Evolutionary conservation across 176 grass and related monocot species (phyloP), one percentile per base, ranked within the genome.

Genomic region (Bolboschoenus planiculmis): DNA sequence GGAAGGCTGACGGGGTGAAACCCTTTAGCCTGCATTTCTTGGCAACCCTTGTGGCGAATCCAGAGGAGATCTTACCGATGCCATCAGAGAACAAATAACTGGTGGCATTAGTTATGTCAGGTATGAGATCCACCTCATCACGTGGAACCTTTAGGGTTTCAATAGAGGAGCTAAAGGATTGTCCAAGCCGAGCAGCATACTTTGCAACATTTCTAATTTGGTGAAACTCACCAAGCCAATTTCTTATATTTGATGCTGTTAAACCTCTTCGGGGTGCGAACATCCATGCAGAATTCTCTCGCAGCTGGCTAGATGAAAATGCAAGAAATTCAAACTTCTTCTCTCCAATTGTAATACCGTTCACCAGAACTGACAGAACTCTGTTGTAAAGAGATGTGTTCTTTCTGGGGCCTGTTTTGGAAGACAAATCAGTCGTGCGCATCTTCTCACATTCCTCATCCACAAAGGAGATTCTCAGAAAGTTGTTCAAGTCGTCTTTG

Each of bases 231-330:
- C 95, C 95, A 88, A 97, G 92, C 95, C 95, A 91, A 43, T 85
- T 42, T 87, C 95, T 94, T 60, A 97, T 94, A 67, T 76, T 46
- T 62, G 14, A 73, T 44, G 92, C 92, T 88, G 87, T 85, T 86
- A 94, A 72, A 31, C 66, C 84, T 21, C 6, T 65, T 4, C 56
- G 61, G 78, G 92, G 84, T 71, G 92, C 92, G 91, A 97, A 97
- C 92, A 97, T 94, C 95, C 95, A 97, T 63, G 90, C 85, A 71
- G 95, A 94, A 68, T 91, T 94, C 75, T 97, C 95, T 76, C 95
- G 89, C 63, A 97, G 86, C 84, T 97, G 95, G 79, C 90, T 97
- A 65, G 95, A 94, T 78, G 95, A 97, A 76, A 97, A 97, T 11
- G 95, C 95, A 72, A 97, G 95, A 88, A 97, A 97, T 59, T 92